These are phyloP conservation scores for Ilex aquifolium DNA, from an alignment of 257 asterid species.

Conservation along the genomic window DNA sequence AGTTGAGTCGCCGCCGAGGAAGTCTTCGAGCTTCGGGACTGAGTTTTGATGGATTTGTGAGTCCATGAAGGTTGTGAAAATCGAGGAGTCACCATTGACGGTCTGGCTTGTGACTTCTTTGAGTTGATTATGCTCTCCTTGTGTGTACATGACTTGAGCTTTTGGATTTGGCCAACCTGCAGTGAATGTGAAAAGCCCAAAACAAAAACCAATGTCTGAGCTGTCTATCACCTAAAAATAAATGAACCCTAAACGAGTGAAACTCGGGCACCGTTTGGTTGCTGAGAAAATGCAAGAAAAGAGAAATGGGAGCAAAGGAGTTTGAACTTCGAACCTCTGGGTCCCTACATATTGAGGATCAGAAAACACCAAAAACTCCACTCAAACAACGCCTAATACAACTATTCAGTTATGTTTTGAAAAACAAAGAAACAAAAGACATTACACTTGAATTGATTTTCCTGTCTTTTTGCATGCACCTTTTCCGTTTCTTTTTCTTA, in stretches of 20 bases:
- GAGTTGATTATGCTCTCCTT: slow-evolving; percentile 17
- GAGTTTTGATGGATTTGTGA: slow-evolving; percentile 30
- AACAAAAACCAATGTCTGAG: no score
- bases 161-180: slow-evolving; percentile 56
- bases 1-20: slow-evolving; percentile 74
- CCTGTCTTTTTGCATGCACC: not conserved
- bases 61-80: slow-evolving; percentile 46
- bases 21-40: slow-evolving; percentile 85
- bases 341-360: not conserved
- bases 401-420: not conserved
- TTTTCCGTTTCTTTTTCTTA: no score
- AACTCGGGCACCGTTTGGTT: not conserved
- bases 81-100: slow-evolving; percentile 20
- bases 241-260: not conserved
- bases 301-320: no score
- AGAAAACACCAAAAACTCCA: not conserved
- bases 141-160: slow-evolving; percentile 39
- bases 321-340: not conserved
- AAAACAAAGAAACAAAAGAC: not conserved
- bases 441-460: no score
- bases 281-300: not conserved
- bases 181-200: not conserved
- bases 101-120: slow-evolving; percentile 13
- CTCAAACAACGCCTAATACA: not conserved
- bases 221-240: no score